Conservation (phyloP, 495 filamentous ascomycete genomes). For the Haplographium delicatum region DNA sequence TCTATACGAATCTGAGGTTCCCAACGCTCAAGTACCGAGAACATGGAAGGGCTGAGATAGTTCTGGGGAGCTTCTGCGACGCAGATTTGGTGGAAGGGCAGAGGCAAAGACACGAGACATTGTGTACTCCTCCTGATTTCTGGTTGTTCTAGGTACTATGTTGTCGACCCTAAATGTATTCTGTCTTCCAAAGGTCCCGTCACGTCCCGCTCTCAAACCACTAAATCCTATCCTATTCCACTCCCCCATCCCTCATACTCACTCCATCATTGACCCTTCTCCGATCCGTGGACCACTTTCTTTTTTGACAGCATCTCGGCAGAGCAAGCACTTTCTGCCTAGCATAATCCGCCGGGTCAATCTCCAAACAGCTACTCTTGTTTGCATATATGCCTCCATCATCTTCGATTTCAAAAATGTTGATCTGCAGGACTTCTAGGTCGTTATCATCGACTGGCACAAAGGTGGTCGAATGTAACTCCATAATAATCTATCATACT, state of each 20-base stretch:
- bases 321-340: constrained; percentile 28
- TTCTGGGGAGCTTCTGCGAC: background rate
- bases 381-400: constrained; percentile 25
- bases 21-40: background rate
- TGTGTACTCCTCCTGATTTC: background rate
- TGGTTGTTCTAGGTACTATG: background rate
- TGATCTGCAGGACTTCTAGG: constrained; percentile 33
- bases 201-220: background rate
- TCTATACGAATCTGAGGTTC: background rate
- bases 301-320: constrained; percentile 24
- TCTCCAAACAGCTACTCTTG: constrained; percentile 18
- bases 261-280: constrained; percentile 15
- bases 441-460: constrained; percentile 27
- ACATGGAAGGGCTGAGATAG: background rate
- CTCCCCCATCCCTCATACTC: constrained; percentile 1
- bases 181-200: background rate
- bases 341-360: constrained; percentile 26
- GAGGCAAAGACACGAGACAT: background rate
- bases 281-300: constrained; percentile 26
- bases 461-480: constrained; percentile 36
- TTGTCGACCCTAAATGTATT: background rate
- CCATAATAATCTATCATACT: constrained; percentile 37
- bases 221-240: background rate
- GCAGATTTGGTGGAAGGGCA: background rate
- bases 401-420: constrained; percentile 22